These are phyloP conservation scores for Candida rishiriensis DNA, from an alignment of 805 yeast genomes.

Conservation along the genomic window DNA sequence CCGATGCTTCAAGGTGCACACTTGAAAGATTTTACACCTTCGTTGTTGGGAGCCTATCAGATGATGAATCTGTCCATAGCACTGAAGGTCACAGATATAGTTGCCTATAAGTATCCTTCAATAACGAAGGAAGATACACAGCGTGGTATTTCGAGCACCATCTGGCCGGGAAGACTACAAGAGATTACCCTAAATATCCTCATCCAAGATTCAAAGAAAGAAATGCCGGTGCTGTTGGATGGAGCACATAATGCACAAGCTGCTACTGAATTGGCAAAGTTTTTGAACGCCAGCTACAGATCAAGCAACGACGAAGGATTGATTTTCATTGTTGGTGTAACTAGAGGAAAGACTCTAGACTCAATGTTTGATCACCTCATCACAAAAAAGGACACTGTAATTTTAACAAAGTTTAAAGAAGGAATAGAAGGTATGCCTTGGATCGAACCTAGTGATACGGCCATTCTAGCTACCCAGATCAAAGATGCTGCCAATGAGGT, in stretches of 20 bases:
- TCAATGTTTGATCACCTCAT: constrained; percentile 50
- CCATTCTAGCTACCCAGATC: constrained; percentile 25
- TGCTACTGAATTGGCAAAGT: constrained; percentile 64
- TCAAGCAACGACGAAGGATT: constrained; percentile 16
- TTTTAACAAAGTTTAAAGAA: constrained; percentile 57
- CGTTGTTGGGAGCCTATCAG: constrained; percentile 73
- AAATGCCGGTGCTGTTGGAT: constrained; percentile 53
- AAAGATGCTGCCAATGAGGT: constrained; percentile 25
- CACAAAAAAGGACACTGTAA: constrained; percentile 45
- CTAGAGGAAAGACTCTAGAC: constrained; percentile 62
- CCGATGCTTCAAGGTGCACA: constrained; percentile 4
- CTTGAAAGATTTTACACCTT: constrained; percentile 33
- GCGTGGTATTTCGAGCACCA: constrained; percentile 49
- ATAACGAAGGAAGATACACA: constrained; percentile 29
- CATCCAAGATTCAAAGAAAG: constrained; percentile 5
- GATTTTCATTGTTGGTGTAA: constrained; percentile 67
- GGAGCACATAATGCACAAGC: constrained; percentile 94
- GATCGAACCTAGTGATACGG: constrained; percentile 51
- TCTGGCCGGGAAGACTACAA: constrained; percentile 91
- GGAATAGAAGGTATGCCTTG: constrained; percentile 91
- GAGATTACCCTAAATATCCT: constrained; percentile 28
- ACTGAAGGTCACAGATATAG: constrained; percentile 44
- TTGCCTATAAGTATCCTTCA: constrained; percentile 20
- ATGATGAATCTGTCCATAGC: constrained; percentile 66
- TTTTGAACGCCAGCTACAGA: constrained; percentile 31